Conservation (phyloP, 2,329 filamentous ascomycete genomes). For the Furcasterigmium furcatum region DNA sequence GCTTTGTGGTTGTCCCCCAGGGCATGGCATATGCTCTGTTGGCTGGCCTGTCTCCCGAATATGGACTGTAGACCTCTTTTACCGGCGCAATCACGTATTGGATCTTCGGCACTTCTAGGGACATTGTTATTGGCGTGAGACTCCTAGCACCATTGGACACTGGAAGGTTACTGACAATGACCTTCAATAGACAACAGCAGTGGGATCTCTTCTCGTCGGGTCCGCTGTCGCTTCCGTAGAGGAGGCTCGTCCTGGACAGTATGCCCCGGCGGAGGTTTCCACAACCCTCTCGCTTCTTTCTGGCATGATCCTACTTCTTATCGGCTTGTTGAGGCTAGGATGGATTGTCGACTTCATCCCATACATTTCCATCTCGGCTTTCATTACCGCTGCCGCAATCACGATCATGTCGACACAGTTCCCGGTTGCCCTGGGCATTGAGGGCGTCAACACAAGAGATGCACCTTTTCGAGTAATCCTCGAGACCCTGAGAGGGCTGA, state of each 20-base stretch:
- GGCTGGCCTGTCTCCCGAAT: slow-evolving; percentile 64
- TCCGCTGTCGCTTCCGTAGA: slow-evolving; percentile 37
- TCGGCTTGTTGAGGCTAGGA: slow-evolving; percentile 47
- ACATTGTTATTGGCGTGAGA: slow-evolving; percentile 71
- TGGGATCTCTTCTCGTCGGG: slow-evolving; percentile 48
- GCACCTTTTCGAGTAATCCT: slow-evolving; percentile 48
- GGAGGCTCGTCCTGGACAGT: slow-evolving; percentile 24
- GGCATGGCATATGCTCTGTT: slow-evolving; percentile 77
- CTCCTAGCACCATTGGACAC: rapidly evolving
- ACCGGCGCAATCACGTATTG: slow-evolving; percentile 78
- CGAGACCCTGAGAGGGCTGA: slow-evolving; percentile 43
- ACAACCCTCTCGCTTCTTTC: slow-evolving; percentile 44
- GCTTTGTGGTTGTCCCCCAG: slow-evolving; percentile 74
- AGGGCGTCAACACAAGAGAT: slow-evolving; percentile 44
- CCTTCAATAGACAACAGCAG: slow-evolving; percentile 48
- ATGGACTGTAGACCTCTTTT: slow-evolving; percentile 78
- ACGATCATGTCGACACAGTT: slow-evolving; percentile 49
- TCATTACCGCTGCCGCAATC: slow-evolving; percentile 51
- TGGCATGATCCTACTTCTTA: slow-evolving; percentile 43
- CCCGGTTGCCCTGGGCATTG: slow-evolving; percentile 47
- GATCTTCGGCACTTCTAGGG: slow-evolving; percentile 81
- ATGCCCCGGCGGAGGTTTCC: slow-evolving; percentile 30
- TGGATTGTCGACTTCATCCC: slow-evolving; percentile 55
- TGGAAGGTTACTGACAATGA: not conserved
- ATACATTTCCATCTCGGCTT: slow-evolving; percentile 48